Evolutionary conservation across 2,329 filamentous ascomycete species (phyloP).

Genomic region (Penicillium nordicum): DNA sequence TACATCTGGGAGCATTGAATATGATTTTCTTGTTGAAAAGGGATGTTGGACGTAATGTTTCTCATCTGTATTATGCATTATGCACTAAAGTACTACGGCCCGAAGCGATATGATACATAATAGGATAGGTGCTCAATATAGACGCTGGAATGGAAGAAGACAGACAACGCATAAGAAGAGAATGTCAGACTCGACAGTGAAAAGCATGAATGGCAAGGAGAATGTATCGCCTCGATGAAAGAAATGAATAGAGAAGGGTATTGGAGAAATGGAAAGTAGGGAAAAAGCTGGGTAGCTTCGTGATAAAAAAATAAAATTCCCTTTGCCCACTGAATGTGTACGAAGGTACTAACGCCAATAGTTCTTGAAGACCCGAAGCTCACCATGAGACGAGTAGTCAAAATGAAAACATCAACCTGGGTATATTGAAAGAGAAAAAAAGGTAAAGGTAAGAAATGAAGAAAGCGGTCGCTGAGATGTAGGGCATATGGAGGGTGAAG

Average conservation of each 20-base stretch:
- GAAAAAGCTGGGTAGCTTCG: not conserved
- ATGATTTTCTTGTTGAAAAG: not conserved
- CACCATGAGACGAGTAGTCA: not conserved
- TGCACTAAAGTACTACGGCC: not conserved
- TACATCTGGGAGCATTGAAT: not conserved
- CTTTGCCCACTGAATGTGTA: not conserved
- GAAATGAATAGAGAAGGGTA: not conserved
- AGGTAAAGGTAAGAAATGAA: conserved; percentile 1
- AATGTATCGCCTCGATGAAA: not conserved
- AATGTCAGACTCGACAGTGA: not conserved
- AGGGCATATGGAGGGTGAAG: not conserved
- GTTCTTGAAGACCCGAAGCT: conserved; percentile 8
- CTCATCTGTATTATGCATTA: not conserved
- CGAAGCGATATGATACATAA: not conserved
- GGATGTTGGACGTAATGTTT: not conserved
- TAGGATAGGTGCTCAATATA: not conserved
- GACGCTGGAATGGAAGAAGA: not conserved
- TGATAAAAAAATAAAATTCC: not conserved
- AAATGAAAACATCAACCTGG: conserved; percentile 14
- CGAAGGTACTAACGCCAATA: conserved; percentile 13
- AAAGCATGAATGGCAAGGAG: not conserved
- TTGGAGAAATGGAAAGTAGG: not conserved
- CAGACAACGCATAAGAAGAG: not conserved
- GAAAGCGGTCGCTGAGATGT: not conserved
- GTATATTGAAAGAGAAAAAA: conserved; percentile 21